Percentiles rank a stretch among this genome's conserved stretches.
Evolutionary conservation across 2,329 filamentous ascomycete genomes (phyloP).

Genomic region (Ascocoryne sarcoides): DNA sequence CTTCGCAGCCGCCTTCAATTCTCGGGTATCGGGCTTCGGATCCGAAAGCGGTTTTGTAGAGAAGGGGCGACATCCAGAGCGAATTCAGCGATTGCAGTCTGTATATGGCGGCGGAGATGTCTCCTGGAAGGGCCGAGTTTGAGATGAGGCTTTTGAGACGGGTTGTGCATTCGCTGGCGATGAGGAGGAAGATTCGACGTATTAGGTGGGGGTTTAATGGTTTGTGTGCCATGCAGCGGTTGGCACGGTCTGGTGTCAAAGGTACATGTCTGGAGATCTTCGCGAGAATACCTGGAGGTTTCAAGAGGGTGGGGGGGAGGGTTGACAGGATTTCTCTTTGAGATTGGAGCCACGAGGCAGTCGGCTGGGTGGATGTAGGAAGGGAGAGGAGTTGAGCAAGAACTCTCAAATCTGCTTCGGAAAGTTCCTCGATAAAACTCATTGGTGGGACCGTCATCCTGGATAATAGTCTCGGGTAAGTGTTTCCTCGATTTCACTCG

Average conservation of each 20-base stretch:
- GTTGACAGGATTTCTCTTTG: conserved; percentile 7
- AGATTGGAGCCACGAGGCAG: conserved; percentile 8
- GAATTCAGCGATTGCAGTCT: conserved; percentile 19
- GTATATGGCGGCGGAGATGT: conserved; percentile 5
- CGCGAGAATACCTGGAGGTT: conserved; percentile 7
- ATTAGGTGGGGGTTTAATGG: conserved; percentile 36
- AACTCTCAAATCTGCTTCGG: background rate
- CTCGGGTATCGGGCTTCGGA: conserved; percentile 24
- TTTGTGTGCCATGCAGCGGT: conserved; percentile 35
- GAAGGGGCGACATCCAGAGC: conserved; percentile 29
- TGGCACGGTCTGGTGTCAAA: conserved; percentile 10
- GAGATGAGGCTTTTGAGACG: conserved; percentile 23
- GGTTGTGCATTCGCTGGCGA: conserved; percentile 35
- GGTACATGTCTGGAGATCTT: conserved; percentile 6
- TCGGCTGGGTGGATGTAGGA: background rate
- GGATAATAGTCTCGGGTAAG: too few species aligned
- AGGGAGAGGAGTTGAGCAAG: conserved; percentile 12
- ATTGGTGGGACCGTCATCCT: too few species aligned
- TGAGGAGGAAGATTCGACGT: conserved; percentile 34
- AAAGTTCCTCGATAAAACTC: too few species aligned
- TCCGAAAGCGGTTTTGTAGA: conserved; percentile 31
- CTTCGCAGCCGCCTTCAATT: conserved; percentile 38
- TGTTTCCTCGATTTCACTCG: too few species aligned
- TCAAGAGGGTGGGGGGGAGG: conserved; percentile 13
- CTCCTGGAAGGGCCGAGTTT: conserved; percentile 11